Evolutionary conservation across 768 basidiomycete species (phyloP), one percentile per base, ranked within the genome.

Genomic region (Roridomyces roridus): DNA sequence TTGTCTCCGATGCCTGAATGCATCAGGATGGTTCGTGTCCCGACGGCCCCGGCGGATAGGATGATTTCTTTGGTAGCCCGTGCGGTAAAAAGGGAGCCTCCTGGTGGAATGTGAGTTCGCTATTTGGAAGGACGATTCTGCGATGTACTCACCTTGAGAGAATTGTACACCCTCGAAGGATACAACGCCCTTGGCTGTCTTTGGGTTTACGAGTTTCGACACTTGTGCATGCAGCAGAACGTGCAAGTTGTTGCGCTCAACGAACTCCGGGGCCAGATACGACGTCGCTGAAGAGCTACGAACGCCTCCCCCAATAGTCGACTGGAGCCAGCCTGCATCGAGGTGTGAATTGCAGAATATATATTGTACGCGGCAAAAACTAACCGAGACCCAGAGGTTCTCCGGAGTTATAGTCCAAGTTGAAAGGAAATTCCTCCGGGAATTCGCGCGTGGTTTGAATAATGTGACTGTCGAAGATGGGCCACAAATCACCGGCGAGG

Each of bases 261-360:
- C 50, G 44, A 63, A 39, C 37, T 70, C 55, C 10, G 67, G 61
- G 0, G 57, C 55, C 17, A 74, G 59, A 46, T 74, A 71, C 17
- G 72, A 63, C n/a, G 71, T 70, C 5, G 72, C 72, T 7, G 70
- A 63, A 41, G 65, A 68, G 31, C 70, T 71, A 3, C 72, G 67
- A 12, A 45, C 47, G 24, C 70, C 68, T 35, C 59, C 59, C 14
- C 56, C 59, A 47, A 72, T 66, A 14, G 67, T 64, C 0, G 58
- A 44, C 25, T 69, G 69, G 10, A 65, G 23, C 68, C 67, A 70
- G 20, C 69, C 70, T 70, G 23, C 5, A 25, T n/a, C 24, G 3
- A n/a, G n/a, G n/a, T 2, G 26, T 26, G n/a, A n/a, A n/a, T n/a
- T n/a, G n/a, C n/a, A n/a, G n/a, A n/a, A n/a, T n/a, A n/a, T n/a